Evolutionary conservation across 1,139 yeast species (phyloP), one percentile per base, ranked within the genome.

Genomic region (Saccharomycopsis crataegensis): DNA sequence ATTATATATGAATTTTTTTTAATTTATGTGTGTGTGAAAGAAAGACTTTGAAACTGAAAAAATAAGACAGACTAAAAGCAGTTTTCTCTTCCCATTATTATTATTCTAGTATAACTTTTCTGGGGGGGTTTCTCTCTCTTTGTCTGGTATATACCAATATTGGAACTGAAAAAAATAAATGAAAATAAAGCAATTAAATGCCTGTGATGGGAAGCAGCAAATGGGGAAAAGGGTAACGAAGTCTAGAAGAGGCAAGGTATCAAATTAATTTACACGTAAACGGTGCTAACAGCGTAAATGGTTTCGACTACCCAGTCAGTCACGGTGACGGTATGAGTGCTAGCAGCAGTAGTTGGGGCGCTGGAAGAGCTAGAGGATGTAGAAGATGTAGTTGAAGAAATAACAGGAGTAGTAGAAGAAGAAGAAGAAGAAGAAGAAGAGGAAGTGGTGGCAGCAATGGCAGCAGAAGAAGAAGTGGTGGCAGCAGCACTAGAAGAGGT

Each of bases 271-370:
- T 40, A 40, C 9, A 40, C 43, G 45, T 17, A 41, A 22, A 53
- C 37, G 34, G 56, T 53, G 48, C 16, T 38, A 16, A 45, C 53
- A 31, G 43, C 43, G 22, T 45, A 42, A 33, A 53, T 45, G 16
- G 56, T 53, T 14, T 33, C 50, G 9, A 50, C 48, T 7, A 28
- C 53, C 11, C 37, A 36, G 36, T 40, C 42, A 8, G 53, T 53
- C 37, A 38, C 46, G 31, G 56, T 49, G 17, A 49, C 56, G 17
- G 33, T 36, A 38, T 33, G 7, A 12, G 55, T 47, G 38, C 43
- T 14, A 4, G 28, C 37, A 36, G 32, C 32, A 8, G 48, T n/a
- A 44, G 45, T 22, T 9, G 47, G 33, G 36, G 48, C n/a, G 8
- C 28, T 33, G 22, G n/a, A 14, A 17, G n/a, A 34, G 8, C 11